Percentiles rank a stretch among this genome's conserved stretches.
phyloP scores from a whole-genome alignment of 164 flowering plant species.

The Buxus sempervirens region DNA sequence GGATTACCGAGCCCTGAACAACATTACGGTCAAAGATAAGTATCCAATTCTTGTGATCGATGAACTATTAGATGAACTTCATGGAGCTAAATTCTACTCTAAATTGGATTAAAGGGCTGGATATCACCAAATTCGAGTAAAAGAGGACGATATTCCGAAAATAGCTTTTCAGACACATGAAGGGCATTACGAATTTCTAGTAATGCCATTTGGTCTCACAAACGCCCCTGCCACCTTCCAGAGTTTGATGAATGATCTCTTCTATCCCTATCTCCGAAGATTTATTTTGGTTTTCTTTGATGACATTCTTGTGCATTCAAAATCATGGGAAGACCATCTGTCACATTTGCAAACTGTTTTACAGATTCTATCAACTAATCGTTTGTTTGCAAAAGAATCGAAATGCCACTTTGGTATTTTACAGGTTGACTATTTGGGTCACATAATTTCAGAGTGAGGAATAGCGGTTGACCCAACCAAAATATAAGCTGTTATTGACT shows the following conservation, averaged over 20 bases:
- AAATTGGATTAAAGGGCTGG: conserved; percentile 9
- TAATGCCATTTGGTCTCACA: not conserved
- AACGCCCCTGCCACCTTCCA: conserved; percentile 7
- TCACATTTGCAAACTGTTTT: conserved; percentile 2
- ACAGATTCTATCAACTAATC: not conserved
- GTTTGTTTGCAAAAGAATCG: not conserved
- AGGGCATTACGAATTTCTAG: not conserved
- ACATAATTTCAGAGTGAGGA: not conserved
- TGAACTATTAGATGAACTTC: conserved; percentile 22
- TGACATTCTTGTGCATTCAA: conserved; percentile 8
- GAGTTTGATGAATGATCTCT: conserved; percentile 1
- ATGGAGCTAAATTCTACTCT: conserved; percentile 5
- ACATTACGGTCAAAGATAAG: conserved; percentile 11
- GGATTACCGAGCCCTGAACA: conserved; percentile 17
- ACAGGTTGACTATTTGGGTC: not conserved
- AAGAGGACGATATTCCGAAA: not conserved
- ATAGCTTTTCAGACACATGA: conserved; percentile 6
- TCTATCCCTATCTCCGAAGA: not conserved
- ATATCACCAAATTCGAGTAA: not conserved
- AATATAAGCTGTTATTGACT: conserved; percentile 11
- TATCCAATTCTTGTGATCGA: conserved; percentile 18
- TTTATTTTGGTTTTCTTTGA: conserved; percentile 14
- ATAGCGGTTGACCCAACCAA: conserved; percentile 4
- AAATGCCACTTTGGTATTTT: conserved; percentile 5
- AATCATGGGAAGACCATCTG: conserved; percentile 10